Evolutionary conservation across 345 rosid species (phyloP), one percentile per base, ranked within the genome.

Genomic region (Pugionium cornutum): DNA sequence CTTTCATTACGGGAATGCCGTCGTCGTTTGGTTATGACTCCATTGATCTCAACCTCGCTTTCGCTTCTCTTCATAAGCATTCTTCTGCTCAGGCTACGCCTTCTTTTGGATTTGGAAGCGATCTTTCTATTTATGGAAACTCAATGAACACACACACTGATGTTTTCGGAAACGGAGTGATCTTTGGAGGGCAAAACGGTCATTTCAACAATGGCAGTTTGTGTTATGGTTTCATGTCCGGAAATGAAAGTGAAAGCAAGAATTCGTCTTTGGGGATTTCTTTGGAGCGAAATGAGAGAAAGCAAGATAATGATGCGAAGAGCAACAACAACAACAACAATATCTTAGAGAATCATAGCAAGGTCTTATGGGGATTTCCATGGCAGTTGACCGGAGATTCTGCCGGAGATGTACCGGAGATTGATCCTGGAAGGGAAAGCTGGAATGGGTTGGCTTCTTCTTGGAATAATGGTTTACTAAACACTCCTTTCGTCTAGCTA

Each of bases 1-100:
- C 84, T 8, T 64, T 78, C 42, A 49, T 74, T 32, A 59, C 83
- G 9, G 56, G 52, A 43, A 75, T 82, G 46, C 83, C 86, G 26
- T 48, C 76, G 1, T 52, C 77, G 2, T 62, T 79, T 69, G 57
- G 75, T 35, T 87, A 87, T 37, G 95, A 85, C 68, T 70, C 88
- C 28, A 82, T 73, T 72, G 94, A 87, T 66, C 84, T 89, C 50
- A 71, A 79, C 51, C 87, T 89, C n/a, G 95, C 95, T 8, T 89
- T 89, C 68, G 84, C 89, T 46, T 56, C 84, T 63, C 95, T 85
- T 66, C 77, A 59, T 2, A 88, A 85, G 36, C 83, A 77, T 18
- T 18, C 18, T 18, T 18, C 18, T 18, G 77, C 78, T 63, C 88
- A 76, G n/a, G 54, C 67, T 58, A 53, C 58, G 0, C 40, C 76